These are phyloP conservation scores for Myxozyma melibiosi DNA, from an alignment of 805 yeast genomes.

Conservation along the genomic window DNA sequence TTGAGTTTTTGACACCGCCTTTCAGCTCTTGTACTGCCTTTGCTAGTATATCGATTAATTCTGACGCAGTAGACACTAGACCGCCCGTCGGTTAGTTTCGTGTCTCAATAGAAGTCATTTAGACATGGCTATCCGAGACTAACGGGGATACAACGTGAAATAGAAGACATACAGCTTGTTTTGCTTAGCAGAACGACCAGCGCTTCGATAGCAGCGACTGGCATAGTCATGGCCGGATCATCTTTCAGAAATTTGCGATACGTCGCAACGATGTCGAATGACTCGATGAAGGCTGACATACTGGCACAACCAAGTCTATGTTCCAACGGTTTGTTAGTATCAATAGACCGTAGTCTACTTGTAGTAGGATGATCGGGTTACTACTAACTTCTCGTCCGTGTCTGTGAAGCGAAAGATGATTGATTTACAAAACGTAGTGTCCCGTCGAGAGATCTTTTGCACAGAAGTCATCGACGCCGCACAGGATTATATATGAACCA, in stretches of 20 bases:
- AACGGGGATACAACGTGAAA: neutral
- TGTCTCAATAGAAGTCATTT: too few species aligned
- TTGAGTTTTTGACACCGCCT: constrained; percentile 80
- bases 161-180: constrained; percentile 57
- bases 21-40: constrained; percentile 76
- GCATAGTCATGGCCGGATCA: constrained; percentile 98
- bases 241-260: constrained; percentile 80
- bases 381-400: too few species aligned
- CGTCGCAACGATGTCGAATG: constrained; percentile 79
- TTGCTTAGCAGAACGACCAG: constrained; percentile 78
- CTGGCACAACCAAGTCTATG: neutral
- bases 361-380: too few species aligned
- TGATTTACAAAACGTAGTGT: too few species aligned
- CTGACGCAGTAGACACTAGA: constrained; percentile 81
- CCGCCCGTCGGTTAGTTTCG: too few species aligned
- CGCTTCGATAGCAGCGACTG: constrained; percentile 97
- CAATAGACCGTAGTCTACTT: neutral
- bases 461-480: too few species aligned
- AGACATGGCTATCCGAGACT: too few species aligned
- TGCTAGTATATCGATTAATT: constrained; percentile 77
- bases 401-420: neutral
- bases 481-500: too few species aligned
- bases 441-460: too few species aligned
- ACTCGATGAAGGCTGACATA: constrained; percentile 28
- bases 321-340: neutral